Percentiles rank a stretch among this genome's conserved stretches.
Conservation (phyloP, 2,329 filamentous ascomycete genomes). For the Aspergillus unguis region DNA sequence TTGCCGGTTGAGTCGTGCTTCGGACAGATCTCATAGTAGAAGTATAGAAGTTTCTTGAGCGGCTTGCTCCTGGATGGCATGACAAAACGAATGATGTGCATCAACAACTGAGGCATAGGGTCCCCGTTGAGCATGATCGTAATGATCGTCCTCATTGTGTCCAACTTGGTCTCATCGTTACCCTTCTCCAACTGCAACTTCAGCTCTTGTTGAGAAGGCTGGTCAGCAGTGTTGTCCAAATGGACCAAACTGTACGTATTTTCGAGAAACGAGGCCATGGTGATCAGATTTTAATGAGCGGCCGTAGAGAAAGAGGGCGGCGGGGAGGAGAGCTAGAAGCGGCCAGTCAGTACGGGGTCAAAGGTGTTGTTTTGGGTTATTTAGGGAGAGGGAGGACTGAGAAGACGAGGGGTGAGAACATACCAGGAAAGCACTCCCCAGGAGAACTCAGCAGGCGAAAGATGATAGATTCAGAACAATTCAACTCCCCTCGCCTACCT, state of each 20-base stretch:
- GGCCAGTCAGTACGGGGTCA: constrained; percentile 24
- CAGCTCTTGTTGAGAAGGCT: constrained; percentile 85
- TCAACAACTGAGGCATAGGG: constrained; percentile 88
- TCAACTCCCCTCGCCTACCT: constrained; percentile 36
- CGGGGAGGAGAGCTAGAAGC: constrained; percentile 31
- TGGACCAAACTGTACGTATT: constrained; percentile 95
- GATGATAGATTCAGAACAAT: constrained; percentile 27
- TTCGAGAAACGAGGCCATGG: constrained; percentile 92
- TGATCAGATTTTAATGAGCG: constrained; percentile 37
- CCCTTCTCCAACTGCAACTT: constrained; percentile 92
- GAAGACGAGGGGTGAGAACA: constrained; percentile 14
- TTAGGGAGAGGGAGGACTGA: constrained; percentile 16
- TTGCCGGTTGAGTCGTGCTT: constrained; percentile 91
- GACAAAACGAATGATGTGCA: constrained; percentile 99
- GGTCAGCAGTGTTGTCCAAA: constrained; percentile 93
- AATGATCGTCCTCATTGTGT: constrained; percentile 94
- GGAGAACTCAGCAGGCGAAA: constrained; percentile 21
- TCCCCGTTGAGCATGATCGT: constrained; percentile 98
- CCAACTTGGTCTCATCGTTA: constrained; percentile 85
- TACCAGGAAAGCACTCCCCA: constrained; percentile 31
- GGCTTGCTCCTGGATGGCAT: constrained; percentile 98
- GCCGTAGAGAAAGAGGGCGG: constrained; percentile 22
- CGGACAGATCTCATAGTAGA: constrained; percentile 98
- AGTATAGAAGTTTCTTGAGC: constrained; percentile 96
- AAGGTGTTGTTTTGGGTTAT: constrained; percentile 27